Percentiles rank a stretch among this genome's conserved stretches.
Evolutionary conservation across 192 early-diverging fungal species (phyloP).

Genomic region (Linnemannia schmuckeri): DNA sequence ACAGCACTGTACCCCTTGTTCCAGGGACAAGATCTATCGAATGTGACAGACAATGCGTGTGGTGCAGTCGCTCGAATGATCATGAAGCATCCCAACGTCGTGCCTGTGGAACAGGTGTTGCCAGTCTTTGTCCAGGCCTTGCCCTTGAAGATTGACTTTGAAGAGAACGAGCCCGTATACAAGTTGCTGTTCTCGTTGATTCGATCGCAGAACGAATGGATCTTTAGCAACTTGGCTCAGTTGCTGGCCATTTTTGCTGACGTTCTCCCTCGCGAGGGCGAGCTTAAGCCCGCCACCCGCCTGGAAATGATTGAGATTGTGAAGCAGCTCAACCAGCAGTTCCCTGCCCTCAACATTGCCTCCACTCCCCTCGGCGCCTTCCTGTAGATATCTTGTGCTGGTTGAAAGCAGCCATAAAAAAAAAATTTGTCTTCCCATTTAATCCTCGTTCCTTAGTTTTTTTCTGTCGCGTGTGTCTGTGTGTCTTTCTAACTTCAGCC

Average conservation of each 20-base stretch:
- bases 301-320: constrained; percentile 65
- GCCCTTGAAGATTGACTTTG: constrained; percentile 77
- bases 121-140: constrained; percentile 72
- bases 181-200: constrained; percentile 75
- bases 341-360: constrained; percentile 35
- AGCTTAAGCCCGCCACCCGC: constrained; percentile 64
- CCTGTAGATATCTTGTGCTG: constrained; percentile 20
- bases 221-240: constrained; percentile 63
- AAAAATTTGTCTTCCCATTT: background rate
- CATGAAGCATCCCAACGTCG: constrained; percentile 71
- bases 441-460: too few species aligned
- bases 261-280: constrained; percentile 63
- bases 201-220: constrained; percentile 62
- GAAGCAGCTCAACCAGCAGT: constrained; percentile 56
- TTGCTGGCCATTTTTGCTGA: constrained; percentile 66
- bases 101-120: constrained; percentile 79
- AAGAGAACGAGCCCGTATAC: constrained; percentile 82
- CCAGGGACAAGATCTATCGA: constrained; percentile 58
- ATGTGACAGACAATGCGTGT: constrained; percentile 78
- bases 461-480: background rate
- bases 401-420: background rate
- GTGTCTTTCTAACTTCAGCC: background rate
- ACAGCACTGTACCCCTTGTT: constrained; percentile 70
- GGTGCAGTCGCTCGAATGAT: constrained; percentile 83
- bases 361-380: constrained; percentile 48